Evolutionary conservation across 306 rosid genomes (phyloP).

Genomic region (Crataegus laevigata): DNA sequence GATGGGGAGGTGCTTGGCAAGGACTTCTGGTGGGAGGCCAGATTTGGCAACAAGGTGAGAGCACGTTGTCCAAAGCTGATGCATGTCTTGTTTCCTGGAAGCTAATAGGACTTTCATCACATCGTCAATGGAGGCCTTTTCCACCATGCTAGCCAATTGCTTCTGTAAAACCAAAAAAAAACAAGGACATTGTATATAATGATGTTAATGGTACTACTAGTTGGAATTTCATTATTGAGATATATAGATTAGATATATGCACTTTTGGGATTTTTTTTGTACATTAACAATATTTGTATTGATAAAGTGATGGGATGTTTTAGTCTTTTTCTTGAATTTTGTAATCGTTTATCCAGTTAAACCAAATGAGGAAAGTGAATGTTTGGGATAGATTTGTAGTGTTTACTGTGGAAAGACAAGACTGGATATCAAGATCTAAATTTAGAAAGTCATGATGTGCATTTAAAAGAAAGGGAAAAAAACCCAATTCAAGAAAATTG

Average conservation of each 20-base stretch:
- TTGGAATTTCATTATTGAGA: neutral
- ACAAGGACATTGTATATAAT: neutral
- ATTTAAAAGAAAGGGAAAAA: constrained; percentile 8
- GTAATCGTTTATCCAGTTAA: constrained; percentile 21
- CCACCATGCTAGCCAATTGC: constrained; percentile 96
- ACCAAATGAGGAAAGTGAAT: constrained; percentile 73
- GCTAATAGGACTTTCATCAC: constrained; percentile 92
- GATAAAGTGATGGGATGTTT: constrained; percentile 31
- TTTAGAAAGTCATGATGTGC: constrained; percentile 37
- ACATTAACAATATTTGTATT: neutral
- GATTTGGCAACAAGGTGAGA: constrained; percentile 90
- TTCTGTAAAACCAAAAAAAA: constrained; percentile 38
- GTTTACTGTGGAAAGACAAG: constrained; percentile 52
- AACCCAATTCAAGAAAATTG: constrained; percentile 32
- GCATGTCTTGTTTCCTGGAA: constrained; percentile 97
- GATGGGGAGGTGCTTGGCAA: constrained; percentile 82
- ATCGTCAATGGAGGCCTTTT: constrained; percentile 92
- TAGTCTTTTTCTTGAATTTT: constrained; percentile 11
- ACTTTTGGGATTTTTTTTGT: neutral
- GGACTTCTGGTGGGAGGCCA: constrained; percentile 84
- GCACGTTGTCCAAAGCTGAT: constrained; percentile 91
- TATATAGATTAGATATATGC: neutral
- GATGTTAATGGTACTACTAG: neutral
- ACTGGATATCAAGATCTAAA: constrained; percentile 32
- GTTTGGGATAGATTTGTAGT: constrained; percentile 31